Conservation (phyloP, 2,329 filamentous ascomycete genomes). For the Salinomyces thailandicus region DNA sequence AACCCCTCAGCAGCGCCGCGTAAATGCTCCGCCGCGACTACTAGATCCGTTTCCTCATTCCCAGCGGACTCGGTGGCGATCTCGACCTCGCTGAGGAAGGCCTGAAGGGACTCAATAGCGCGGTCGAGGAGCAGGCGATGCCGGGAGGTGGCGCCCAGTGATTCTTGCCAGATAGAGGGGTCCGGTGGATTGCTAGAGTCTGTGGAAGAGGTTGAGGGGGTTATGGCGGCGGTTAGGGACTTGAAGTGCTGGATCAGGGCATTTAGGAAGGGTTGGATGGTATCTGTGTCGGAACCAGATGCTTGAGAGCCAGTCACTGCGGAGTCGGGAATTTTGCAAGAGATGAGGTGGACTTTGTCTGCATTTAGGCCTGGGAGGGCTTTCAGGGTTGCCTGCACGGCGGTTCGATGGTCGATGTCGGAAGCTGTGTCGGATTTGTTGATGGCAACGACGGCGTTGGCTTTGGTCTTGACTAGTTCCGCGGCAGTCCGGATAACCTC, state of each 20-base stretch:
- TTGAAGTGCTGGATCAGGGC: slow-evolving; percentile 59
- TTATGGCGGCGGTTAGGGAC: slow-evolving; percentile 50
- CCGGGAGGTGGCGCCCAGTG: slow-evolving; percentile 80
- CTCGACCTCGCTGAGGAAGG: slow-evolving; percentile 53
- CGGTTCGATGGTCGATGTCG: slow-evolving; percentile 14
- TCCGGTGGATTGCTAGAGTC: slow-evolving; percentile 35
- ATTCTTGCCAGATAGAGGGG: slow-evolving; percentile 63
- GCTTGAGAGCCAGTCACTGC: slow-evolving; percentile 31
- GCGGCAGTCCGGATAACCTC: slow-evolving; percentile 47
- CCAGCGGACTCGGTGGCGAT: slow-evolving; percentile 4
- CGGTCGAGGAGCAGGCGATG: slow-evolving; percentile 70
- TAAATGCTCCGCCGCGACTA: slow-evolving; percentile 81
- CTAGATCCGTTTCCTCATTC: slow-evolving; percentile 59
- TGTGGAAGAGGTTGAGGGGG: slow-evolving; percentile 25
- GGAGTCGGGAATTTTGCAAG: slow-evolving; percentile 45
- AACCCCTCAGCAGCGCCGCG: slow-evolving; percentile 69
- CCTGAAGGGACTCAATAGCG: slow-evolving; percentile 60
- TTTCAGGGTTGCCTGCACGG: slow-evolving; percentile 24
- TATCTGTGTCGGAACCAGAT: slow-evolving; percentile 15
- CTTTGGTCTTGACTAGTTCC: slow-evolving; percentile 39
- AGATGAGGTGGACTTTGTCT: slow-evolving; percentile 52
- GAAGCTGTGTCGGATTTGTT: slow-evolving; percentile 51
- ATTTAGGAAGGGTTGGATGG: slow-evolving; percentile 58
- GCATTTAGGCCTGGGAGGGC: slow-evolving; percentile 33
- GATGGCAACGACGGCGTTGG: slow-evolving; percentile 47